Conservation (phyloP, 192 early-diverging fungal species). For the Dissophora ornata region DNA sequence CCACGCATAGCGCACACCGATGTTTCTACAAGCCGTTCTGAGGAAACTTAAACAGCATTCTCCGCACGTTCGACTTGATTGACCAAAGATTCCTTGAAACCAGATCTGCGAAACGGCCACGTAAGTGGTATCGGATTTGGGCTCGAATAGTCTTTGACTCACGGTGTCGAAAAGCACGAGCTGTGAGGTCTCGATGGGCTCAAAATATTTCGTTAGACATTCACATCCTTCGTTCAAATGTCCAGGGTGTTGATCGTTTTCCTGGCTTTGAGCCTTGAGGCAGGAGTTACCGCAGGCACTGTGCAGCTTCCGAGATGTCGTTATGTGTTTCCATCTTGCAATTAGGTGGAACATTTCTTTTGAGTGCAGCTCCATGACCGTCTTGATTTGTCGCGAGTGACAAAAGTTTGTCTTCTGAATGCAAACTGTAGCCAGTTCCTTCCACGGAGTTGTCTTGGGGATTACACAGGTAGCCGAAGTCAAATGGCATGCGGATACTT, state of each 20-base stretch:
- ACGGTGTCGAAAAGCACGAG: conserved; percentile 19
- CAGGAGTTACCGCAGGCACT: conserved; percentile 8
- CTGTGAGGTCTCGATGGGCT: conserved; percentile 10
- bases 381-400: background rate
- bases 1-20: conserved; percentile 24
- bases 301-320: conserved; percentile 7
- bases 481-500: background rate
- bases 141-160: background rate
- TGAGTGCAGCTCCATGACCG: background rate
- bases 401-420: conserved; percentile 10
- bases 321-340: conserved; percentile 7
- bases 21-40: background rate
- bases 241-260: background rate
- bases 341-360: conserved; percentile 6
- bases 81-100: conserved; percentile 29
- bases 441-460: background rate
- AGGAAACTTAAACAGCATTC: conserved; percentile 5
- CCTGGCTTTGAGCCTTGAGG: background rate
- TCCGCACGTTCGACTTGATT: conserved; percentile 7
- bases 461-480: background rate
- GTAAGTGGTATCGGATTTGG: background rate
- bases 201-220: background rate
- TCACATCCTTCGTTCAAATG: conserved; percentile 3
- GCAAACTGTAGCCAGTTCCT: background rate
- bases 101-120: conserved; percentile 22